phyloP scores from a whole-genome alignment of 768 basidiomycete species.

The Lactarius hengduanensis region DNA sequence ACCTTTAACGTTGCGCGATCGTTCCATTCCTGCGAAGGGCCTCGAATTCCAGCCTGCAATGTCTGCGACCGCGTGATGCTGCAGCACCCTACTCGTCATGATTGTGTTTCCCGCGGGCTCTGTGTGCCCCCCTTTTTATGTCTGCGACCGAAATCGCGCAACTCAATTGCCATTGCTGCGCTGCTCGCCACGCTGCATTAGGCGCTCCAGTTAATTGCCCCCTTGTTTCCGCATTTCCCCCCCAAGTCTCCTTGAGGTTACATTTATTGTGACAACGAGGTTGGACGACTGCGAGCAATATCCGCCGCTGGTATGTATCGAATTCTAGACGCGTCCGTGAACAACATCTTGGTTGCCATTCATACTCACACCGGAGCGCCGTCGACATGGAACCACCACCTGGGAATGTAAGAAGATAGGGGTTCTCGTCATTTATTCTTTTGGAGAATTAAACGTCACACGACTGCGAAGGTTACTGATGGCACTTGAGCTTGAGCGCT shows the following conservation, averaged over 20 bases:
- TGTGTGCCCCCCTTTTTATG: not conserved
- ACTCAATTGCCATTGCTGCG: not conserved
- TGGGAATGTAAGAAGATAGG: conserved; percentile 2
- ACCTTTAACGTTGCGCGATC: not conserved
- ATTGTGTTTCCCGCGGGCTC: not conserved
- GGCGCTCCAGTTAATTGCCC: not conserved
- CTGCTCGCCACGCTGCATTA: not conserved
- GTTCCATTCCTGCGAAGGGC: not conserved
- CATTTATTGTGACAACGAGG: not conserved
- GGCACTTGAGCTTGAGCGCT: too few relatives aligned
- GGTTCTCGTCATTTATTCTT: not conserved
- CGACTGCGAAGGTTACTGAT: not conserved
- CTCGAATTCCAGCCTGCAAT: not conserved
- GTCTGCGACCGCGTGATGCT: not conserved
- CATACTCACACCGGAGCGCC: not conserved
- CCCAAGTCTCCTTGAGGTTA: not conserved
- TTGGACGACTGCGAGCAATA: not conserved
- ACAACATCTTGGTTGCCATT: not conserved
- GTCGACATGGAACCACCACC: not conserved
- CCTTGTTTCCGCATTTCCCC: not conserved
- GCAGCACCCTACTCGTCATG: not conserved
- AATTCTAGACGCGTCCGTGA: conserved; percentile 1
- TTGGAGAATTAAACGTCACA: not conserved
- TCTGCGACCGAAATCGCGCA: not conserved
- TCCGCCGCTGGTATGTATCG: not conserved